A percentile compares a stretch with the other conserved stretches of the same genome.
These are phyloP conservation scores for Trichoderma virens DNA, from an alignment of 495 filamentous ascomycete genomes.

Conservation along the genomic window DNA sequence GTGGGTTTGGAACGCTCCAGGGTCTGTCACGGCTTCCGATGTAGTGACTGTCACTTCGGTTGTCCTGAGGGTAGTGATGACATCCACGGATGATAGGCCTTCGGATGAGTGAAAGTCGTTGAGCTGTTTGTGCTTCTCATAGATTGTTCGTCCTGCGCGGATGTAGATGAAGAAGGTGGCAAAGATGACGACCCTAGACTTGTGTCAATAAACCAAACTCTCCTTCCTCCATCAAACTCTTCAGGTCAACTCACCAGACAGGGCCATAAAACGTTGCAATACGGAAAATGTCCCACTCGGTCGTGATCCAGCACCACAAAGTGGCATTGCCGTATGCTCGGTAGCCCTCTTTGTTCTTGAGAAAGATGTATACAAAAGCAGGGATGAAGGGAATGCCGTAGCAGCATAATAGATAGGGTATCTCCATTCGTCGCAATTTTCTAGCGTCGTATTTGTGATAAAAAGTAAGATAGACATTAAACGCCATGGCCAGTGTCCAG, in stretches of 20 bases:
- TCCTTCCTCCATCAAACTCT: not conserved
- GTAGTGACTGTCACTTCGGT: constrained; percentile 49
- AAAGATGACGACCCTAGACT: constrained; percentile 45
- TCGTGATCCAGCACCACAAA: constrained; percentile 76
- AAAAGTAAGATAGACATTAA: constrained; percentile 83
- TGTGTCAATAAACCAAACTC: not conserved
- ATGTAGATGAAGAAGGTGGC: constrained; percentile 68
- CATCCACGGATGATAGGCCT: constrained; percentile 30
- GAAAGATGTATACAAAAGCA: constrained; percentile 59
- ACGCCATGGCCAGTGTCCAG: constrained; percentile 79
- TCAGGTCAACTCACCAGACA: constrained; percentile 52
- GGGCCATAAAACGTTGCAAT: constrained; percentile 77
- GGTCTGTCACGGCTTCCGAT: constrained; percentile 27
- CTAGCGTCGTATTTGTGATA: constrained; percentile 65
- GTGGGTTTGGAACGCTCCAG: constrained; percentile 17
- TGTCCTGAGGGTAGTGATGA: constrained; percentile 38
- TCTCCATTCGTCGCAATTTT: constrained; percentile 61
- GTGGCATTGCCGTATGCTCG: constrained; percentile 69
- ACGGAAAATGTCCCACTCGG: constrained; percentile 62
- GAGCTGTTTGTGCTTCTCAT: constrained; percentile 42
- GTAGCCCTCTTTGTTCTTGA: constrained; percentile 39
- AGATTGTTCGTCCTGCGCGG: constrained; percentile 65
- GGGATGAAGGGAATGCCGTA: constrained; percentile 72
- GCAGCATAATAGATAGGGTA: constrained; percentile 61
- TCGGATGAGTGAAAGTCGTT: constrained; percentile 40